Percentiles rank a stretch among this genome's conserved stretches.
Conservation (phyloP, 192 early-diverging fungal species). For the Coemansia sp. region DNA sequence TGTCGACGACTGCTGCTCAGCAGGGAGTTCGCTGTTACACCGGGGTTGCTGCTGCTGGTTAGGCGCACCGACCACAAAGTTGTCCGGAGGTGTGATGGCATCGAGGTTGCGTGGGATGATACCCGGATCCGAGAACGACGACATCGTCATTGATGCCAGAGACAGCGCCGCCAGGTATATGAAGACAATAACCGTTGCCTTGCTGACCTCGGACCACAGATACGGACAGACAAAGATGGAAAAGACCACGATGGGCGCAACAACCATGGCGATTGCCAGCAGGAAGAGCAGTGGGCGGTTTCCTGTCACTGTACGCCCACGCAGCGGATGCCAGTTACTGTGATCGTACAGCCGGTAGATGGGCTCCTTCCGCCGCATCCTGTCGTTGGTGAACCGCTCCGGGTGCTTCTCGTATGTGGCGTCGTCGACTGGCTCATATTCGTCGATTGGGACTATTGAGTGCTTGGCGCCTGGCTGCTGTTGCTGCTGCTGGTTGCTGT, state of each 20-base stretch:
- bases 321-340: slow-evolving; percentile 60
- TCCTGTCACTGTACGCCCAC: slow-evolving; percentile 68
- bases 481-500: slow-evolving; percentile 15
- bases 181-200: slow-evolving; percentile 67
- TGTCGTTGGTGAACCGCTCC: slow-evolving; percentile 36
- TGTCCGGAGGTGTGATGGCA: slow-evolving; percentile 49
- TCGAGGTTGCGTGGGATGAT: slow-evolving; percentile 73
- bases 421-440: slow-evolving; percentile 42
- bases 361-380: slow-evolving; percentile 40
- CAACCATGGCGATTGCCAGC: slow-evolving; percentile 59
- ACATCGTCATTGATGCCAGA: slow-evolving; percentile 67
- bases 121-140: slow-evolving; percentile 77
- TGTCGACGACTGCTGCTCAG: neutral
- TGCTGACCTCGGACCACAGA: slow-evolving; percentile 61
- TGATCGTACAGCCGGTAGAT: slow-evolving; percentile 54
- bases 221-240: slow-evolving; percentile 65
- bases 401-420: slow-evolving; percentile 28
- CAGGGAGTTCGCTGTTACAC: neutral
- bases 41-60: neutral
- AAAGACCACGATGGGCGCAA: slow-evolving; percentile 62
- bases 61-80: slow-evolving; percentile 14
- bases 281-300: slow-evolving; percentile 62
- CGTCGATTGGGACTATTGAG: slow-evolving; percentile 27
- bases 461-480: slow-evolving; percentile 11
- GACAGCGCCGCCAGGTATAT: slow-evolving; percentile 63